phyloP scores from a whole-genome alignment of 1,139 yeast species.

The Hyphopichia burtonii region DNA sequence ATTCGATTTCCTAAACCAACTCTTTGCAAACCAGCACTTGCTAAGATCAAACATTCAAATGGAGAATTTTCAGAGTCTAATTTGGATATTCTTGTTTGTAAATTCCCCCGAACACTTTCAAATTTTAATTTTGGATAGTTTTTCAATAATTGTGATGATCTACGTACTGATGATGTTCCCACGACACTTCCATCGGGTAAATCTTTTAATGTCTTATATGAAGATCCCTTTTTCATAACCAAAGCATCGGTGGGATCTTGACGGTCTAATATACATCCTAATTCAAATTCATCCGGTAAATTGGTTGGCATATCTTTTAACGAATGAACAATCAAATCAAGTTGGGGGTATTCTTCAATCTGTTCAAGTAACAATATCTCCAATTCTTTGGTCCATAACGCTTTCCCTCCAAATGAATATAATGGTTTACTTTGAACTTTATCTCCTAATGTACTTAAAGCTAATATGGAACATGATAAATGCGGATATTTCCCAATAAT shows the following conservation, averaged over 20 bases:
- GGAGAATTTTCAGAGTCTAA: slow-evolving; percentile 69
- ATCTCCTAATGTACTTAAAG: slow-evolving; percentile 87
- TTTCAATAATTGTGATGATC: slow-evolving; percentile 66
- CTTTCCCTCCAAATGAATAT: slow-evolving; percentile 93
- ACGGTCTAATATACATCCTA: slow-evolving; percentile 84
- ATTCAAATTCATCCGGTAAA: slow-evolving; percentile 83
- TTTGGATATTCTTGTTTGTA: slow-evolving; percentile 78
- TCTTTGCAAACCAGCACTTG: slow-evolving; percentile 88
- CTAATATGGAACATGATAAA: slow-evolving; percentile 62
- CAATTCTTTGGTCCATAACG: slow-evolving; percentile 93
- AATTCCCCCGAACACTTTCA: slow-evolving; percentile 85
- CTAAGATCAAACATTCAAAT: slow-evolving; percentile 77
- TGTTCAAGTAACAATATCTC: slow-evolving; percentile 71
- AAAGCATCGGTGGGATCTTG: slow-evolving; percentile 93
- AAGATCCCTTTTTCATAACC: slow-evolving; percentile 70
- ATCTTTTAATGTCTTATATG: slow-evolving; percentile 63
- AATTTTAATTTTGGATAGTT: slow-evolving; percentile 42
- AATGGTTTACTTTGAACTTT: slow-evolving; percentile 81
- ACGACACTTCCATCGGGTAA: slow-evolving; percentile 84
- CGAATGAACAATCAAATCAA: slow-evolving; percentile 91
- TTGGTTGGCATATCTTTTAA: slow-evolving; percentile 94
- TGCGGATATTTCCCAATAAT: slow-evolving; percentile 64
- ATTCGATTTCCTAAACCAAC: slow-evolving; percentile 72
- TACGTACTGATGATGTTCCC: slow-evolving; percentile 91
- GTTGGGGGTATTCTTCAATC: slow-evolving; percentile 61